Conservation (phyloP, 345 rosid species). For the Noccaea caerulescens region DNA sequence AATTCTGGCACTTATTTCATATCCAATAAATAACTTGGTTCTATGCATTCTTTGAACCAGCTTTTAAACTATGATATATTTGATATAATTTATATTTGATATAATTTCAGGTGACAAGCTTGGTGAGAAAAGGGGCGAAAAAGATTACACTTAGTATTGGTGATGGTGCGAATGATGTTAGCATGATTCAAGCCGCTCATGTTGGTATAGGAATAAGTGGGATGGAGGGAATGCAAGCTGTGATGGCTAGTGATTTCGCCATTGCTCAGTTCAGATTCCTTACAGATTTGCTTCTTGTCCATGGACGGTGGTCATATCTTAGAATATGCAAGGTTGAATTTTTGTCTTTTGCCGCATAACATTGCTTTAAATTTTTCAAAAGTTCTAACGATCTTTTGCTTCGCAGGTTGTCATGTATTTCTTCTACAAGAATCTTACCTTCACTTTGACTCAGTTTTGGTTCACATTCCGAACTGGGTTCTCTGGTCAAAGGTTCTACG, state of each 20-base stretch:
- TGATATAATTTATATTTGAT: constrained; percentile 19
- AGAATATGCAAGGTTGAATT: constrained; percentile 93
- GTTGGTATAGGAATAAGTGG: constrained; percentile 99
- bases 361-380: background rate
- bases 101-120: constrained; percentile 76
- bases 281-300: constrained; percentile 94
- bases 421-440: constrained; percentile 98
- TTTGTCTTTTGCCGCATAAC: constrained; percentile 22
- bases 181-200: constrained; percentile 99
- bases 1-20: constrained; percentile 3
- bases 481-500: constrained; percentile 99
- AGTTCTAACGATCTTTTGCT: constrained; percentile 32
- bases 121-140: constrained; percentile 93
- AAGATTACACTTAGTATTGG: constrained; percentile 99
- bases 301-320: constrained; percentile 98
- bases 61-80: constrained; percentile 4
- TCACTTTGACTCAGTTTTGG: constrained; percentile 99
- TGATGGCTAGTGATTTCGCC: constrained; percentile 99
- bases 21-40: constrained; percentile 7
- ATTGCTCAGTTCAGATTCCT: constrained; percentile 97
- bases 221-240: constrained; percentile 99
- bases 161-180: constrained; percentile 99
- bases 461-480: constrained; percentile 97
- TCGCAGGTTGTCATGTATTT: constrained; percentile 98
- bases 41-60: constrained; percentile 2